Conservation (phyloP, 2,329 filamentous ascomycete species). For the Pseudogymnoascus sp. region DNA sequence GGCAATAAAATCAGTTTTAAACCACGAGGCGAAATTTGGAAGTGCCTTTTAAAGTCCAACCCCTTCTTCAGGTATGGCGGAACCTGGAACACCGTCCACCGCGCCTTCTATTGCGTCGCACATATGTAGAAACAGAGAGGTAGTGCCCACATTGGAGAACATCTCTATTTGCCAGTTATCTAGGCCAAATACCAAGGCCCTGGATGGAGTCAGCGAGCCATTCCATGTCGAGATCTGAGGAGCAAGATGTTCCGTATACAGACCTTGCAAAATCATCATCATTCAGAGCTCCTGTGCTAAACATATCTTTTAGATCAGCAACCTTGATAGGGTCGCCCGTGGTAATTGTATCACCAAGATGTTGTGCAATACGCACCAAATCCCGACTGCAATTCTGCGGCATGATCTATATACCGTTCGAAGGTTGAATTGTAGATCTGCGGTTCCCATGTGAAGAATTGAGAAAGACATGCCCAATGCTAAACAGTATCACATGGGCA, state of each 20-base stretch:
- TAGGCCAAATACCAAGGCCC: background rate
- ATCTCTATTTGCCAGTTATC: background rate
- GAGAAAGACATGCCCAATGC: background rate
- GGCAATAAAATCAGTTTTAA: background rate
- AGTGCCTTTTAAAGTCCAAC: background rate
- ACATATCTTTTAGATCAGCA: background rate
- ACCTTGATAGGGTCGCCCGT: background rate
- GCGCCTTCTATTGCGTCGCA: background rate
- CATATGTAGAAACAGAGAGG: background rate
- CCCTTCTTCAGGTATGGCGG: background rate
- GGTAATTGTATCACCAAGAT: background rate
- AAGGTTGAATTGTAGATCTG: conserved; percentile 30
- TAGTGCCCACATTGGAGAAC: background rate
- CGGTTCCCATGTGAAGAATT: background rate
- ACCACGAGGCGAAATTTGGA: background rate
- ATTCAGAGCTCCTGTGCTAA: background rate
- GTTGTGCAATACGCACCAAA: background rate
- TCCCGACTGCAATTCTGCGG: background rate
- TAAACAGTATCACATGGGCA: background rate
- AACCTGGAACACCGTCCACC: background rate
- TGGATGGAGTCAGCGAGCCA: background rate
- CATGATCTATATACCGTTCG: conserved; percentile 53
- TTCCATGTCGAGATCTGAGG: background rate
- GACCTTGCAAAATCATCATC: background rate
- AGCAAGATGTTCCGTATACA: background rate